Evolutionary conservation across 805 yeast species (phyloP), one percentile per base, ranked within the genome.

Genomic region (Yamadazyma phyllophila): DNA sequence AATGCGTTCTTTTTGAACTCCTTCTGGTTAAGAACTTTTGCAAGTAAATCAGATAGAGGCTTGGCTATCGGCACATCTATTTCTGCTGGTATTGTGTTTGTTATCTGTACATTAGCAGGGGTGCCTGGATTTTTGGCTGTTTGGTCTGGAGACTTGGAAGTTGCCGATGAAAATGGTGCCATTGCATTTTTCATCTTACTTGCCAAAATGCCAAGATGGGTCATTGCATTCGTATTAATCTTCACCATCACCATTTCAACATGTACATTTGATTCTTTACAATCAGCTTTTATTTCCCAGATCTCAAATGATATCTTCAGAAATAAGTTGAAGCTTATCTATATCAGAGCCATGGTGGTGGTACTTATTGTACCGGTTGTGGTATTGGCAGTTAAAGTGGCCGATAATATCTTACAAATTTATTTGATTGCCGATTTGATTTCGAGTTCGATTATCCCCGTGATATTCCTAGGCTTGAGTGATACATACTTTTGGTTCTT

Each of bases 21-120:
- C 0, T 90, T 91, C 63, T 91, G 98, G 98, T 69, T 91, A 49
- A 76, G 98, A 59, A 88, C 98, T 0, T 91, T 91, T 71, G 96
- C 98, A 5, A 83, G 96, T 6, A 80, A 80, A 52, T 70, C 88
- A 7, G 81, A 90, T 65, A 78, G 73, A 52, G 96, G 90, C 59
- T 74, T 91, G 56, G 63, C 77, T 63, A 77, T 88, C 53, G 95
- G 94, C 20, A 80, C 90, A 44, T 73, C 83, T 3, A 69, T 91
- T 48, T 96, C 97, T 0, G 77, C 91, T 0, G 62, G 86, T 46
- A 76, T 85, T 16, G 70, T 82, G 36, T 78, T 85, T 46, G 69
- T 74, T 11, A 73, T 89, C 47, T 80, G 84, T 49, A 78, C 86
- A 0, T 72, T 89, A 39, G 81, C 85, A 36, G 98, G 97, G 15